Evolutionary conservation across 768 basidiomycete species (phyloP), one percentile per base, ranked within the genome.

Genomic region (Gloeostereum incarnatum): DNA sequence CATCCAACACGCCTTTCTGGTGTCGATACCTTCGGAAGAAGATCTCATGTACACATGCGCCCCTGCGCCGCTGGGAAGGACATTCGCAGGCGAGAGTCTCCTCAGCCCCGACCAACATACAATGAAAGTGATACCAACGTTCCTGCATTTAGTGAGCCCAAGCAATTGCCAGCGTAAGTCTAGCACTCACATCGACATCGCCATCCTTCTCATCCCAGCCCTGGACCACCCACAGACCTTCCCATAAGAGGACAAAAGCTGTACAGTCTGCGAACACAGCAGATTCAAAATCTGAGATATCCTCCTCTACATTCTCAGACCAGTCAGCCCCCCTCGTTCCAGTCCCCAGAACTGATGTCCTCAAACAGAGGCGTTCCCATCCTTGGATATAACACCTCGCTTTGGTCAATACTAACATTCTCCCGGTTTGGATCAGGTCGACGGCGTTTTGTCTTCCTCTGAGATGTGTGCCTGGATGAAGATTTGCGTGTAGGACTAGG

Each of bases 191-290:
- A 4, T 13, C 17, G 13, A 17, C 29, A 3, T 3, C 4, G 4
- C 5, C 5, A 13, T 30, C 14, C 19, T 34, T 35, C 1, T 17
- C 2, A 14, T 39, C 38, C 42, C 42, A 40, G 0, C 42, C 42
- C 26, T 44, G 37, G 3, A 44, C 42, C 0, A 44, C 33, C 8
- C 37, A 44, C 26, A 30, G n/a, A 18, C 22, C 24, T n/a, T 4
- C 19, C 16, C 4, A 10, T 11, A 31, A 35, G 19, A 26, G 38
- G 3, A 19, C 16, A 32, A 38, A 35, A 16, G 37, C 24, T 3
- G 5, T 9, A 3, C 36, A 20, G 16, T 31, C 35, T 11, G 27
- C 36, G 3, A 14, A 21, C 4, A 42, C 41, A 21, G 22, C n/a
- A n/a, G n/a, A n/a, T n/a, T n/a, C n/a, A n/a, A n/a, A 31, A 11